Percentiles rank a stretch among this genome's conserved stretches.
Conservation (phyloP, 1,139 yeast species). For the Magnusiomyces clavatus region DNA sequence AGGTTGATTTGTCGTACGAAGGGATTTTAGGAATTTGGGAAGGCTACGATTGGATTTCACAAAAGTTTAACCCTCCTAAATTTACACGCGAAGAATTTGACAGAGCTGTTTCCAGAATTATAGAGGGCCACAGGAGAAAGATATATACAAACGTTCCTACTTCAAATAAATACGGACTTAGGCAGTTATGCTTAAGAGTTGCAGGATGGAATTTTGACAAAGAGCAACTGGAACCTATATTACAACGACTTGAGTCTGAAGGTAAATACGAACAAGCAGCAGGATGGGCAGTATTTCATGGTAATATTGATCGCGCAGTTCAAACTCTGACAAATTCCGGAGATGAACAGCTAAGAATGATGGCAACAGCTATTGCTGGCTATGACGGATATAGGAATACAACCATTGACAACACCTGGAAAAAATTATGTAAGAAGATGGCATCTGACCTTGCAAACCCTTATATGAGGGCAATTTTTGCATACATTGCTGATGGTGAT, state of each 20-base stretch:
- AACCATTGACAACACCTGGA: slow-evolving; percentile 75
- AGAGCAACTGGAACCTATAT: slow-evolving; percentile 65
- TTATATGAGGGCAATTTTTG: slow-evolving; percentile 83
- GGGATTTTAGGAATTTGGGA: slow-evolving; percentile 91
- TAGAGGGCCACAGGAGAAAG: slow-evolving; percentile 11
- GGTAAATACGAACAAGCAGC: slow-evolving; percentile 86
- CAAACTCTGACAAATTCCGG: slow-evolving; percentile 53
- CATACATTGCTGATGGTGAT: slow-evolving; percentile 86
- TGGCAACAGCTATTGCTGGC: slow-evolving; percentile 94
- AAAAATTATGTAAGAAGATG: slow-evolving; percentile 82
- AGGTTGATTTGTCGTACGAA: slow-evolving; percentile 73
- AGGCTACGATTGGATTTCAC: slow-evolving; percentile 58
- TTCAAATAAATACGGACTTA: slow-evolving; percentile 35
- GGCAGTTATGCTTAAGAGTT: slow-evolving; percentile 74
- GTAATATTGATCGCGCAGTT: slow-evolving; percentile 76
- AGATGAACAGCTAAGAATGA: slow-evolving; percentile 58
- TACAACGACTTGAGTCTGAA: slow-evolving; percentile 45
- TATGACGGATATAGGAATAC: slow-evolving; percentile 66
- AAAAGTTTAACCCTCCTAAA: slow-evolving; percentile 35
- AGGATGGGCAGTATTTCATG: slow-evolving; percentile 96
- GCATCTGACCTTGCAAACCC: slow-evolving; percentile 86
- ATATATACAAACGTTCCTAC: slow-evolving; percentile 18
- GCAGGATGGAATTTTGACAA: slow-evolving; percentile 89
- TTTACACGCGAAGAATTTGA: slow-evolving; percentile 22
- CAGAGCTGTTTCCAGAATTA: slow-evolving; percentile 19